Percentiles rank a stretch among this genome's conserved stretches.
Evolutionary conservation across 768 basidiomycete species (phyloP).

Genomic region (Kwoniella newhampshirensis): DNA sequence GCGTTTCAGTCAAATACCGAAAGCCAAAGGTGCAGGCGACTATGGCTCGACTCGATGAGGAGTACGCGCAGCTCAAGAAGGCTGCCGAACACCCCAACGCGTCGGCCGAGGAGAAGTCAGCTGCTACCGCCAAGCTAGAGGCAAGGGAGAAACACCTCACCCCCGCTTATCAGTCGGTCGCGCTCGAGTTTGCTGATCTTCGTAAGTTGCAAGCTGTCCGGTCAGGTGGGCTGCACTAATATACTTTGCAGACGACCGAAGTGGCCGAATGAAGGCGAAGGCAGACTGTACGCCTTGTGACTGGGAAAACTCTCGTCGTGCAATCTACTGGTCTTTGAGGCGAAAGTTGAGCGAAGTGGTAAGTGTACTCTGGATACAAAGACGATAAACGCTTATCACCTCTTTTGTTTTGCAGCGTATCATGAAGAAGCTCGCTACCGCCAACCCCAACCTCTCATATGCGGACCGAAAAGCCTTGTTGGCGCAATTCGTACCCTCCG

Average conservation of each 20-base stretch:
- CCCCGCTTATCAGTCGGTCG: conserved; percentile 91
- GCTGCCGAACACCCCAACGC: conserved; percentile 74
- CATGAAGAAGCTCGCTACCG: conserved; percentile 60
- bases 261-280: conserved; percentile 96
- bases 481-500: conserved; percentile 59
- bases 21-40: conserved; percentile 83
- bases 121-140: conserved; percentile 67
- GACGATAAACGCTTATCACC: not conserved
- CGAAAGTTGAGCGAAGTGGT: conserved; percentile 50
- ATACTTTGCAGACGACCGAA: conserved; percentile 62
- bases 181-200: conserved; percentile 89
- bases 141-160: conserved; percentile 75
- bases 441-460: conserved; percentile 68
- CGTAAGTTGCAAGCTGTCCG: conserved; percentile 61
- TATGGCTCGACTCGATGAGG: conserved; percentile 89
- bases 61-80: conserved; percentile 75
- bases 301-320: conserved; percentile 84
- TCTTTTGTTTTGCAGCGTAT: conserved; percentile 55
- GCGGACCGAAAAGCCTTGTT: conserved; percentile 70
- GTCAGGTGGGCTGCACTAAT: not conserved
- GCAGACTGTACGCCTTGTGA: conserved; percentile 81
- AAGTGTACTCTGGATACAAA: conserved; percentile 59
- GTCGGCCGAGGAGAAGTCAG: conserved; percentile 70
- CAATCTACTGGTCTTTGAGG: conserved; percentile 92
- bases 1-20: conserved; percentile 60